Evolutionary conservation across 2,329 filamentous ascomycete genomes (phyloP), one percentile per base, ranked within the genome.

Genomic region (Endoconidiophora polonica): DNA sequence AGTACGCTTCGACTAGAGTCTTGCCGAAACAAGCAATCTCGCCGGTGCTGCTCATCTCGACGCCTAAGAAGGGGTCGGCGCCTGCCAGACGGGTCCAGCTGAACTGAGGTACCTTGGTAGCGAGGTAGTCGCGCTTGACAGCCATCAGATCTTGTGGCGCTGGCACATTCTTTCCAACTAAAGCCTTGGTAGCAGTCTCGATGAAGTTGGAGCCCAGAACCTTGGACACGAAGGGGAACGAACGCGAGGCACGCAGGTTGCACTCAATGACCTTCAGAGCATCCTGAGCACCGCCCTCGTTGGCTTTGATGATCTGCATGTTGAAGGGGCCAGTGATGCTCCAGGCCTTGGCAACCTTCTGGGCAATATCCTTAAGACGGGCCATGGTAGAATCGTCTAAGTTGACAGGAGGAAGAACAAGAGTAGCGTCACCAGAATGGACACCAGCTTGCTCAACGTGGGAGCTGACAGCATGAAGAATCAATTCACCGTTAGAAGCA

Each of bases 1-100:
- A 98, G 77, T 98, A 98, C 49, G 91, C 91, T 65, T 98, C 91
- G 46, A 96, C 75, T 9, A 98, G 77, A 61, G 95, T 75, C 71
- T 91, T 94, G 56, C 91, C 91, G 68, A 98, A 98, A 72, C 91
- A 96, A 57, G 91, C 91, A 74, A 98, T 94, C 69, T 98, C 91
- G 66, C 91, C 91, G 16, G 91, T 98, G 56, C 81, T 87, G 42
- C 86, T 73, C 91, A 98, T 98, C 69, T 98, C 91, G 52, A 98
- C 91, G 53, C 91, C 91, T 54, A 98, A 77, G 78, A 94, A 96
- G 50, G 91, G 91, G 62, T 98, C 91, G 47, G 91, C 91, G 59
- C 91, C 91, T 44, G 91, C 90, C 52, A 98, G 80, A 73, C 91
- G 86, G 55, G 91, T 96, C 91, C 91, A 98, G 10, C 86, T 91